A percentile compares a stretch with the other conserved stretches of the same genome.
These are phyloP conservation scores for Kwoniella sp. DNA, from an alignment of 768 basidiomycete genomes.

Conservation along the genomic window DNA sequence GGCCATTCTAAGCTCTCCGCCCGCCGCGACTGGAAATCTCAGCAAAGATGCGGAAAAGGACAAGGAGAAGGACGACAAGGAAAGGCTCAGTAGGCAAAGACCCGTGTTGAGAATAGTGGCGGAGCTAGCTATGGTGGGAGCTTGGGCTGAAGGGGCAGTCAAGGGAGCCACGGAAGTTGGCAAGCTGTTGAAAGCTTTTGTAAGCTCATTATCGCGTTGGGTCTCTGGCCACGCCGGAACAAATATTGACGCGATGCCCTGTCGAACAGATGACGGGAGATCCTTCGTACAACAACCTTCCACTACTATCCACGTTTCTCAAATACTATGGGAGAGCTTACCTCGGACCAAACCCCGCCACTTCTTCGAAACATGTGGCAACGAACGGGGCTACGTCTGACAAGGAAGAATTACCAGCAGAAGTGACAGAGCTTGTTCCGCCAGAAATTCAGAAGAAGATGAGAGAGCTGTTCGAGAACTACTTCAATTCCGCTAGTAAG, in stretches of 20 bases:
- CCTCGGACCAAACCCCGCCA: slow-evolving; percentile 63
- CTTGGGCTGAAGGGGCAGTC: slow-evolving; percentile 68
- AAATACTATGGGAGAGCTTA: slow-evolving; percentile 88
- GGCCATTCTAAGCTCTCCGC: slow-evolving; percentile 41
- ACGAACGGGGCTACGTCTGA: background rate
- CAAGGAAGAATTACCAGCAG: slow-evolving; percentile 27
- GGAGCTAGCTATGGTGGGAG: slow-evolving; percentile 85
- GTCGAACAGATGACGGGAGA: slow-evolving; percentile 76
- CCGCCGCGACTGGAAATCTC: slow-evolving; percentile 57
- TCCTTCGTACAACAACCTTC: slow-evolving; percentile 80
- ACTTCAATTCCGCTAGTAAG: slow-evolving; percentile 88
- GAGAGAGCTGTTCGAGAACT: slow-evolving; percentile 88
- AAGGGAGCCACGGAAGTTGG: slow-evolving; percentile 77
- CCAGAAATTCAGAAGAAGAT: slow-evolving; percentile 84
- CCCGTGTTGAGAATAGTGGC: slow-evolving; percentile 83
- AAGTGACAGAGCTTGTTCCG: slow-evolving; percentile 74
- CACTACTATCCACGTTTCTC: slow-evolving; percentile 85
- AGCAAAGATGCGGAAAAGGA: slow-evolving; percentile 64
- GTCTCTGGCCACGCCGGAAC: too few relatives aligned
- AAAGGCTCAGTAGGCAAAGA: slow-evolving; percentile 77
- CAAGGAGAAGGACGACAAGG: slow-evolving; percentile 86
- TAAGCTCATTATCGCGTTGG: slow-evolving; percentile 62
- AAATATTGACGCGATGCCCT: slow-evolving; percentile 11
- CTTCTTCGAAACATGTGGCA: slow-evolving; percentile 9
- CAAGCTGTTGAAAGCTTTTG: slow-evolving; percentile 80